Percentiles rank a stretch among this genome's conserved stretches.
These are phyloP conservation scores for Kuraishia cidri DNA, from an alignment of 805 yeast species.

Conservation along the genomic window DNA sequence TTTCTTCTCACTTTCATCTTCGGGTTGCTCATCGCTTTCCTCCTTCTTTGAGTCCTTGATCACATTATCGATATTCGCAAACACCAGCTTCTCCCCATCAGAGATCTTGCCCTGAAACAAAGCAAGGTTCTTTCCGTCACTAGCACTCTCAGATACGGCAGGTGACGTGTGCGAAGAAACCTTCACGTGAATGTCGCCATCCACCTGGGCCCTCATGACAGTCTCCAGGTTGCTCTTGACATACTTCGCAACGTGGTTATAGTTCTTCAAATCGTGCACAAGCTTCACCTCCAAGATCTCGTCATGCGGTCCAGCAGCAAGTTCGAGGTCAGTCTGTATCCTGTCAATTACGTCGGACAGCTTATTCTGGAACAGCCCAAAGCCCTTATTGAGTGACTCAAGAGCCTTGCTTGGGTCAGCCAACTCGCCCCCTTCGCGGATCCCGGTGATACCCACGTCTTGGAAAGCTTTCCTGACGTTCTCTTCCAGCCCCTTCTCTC, in stretches of 20 bases:
- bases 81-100: conserved; percentile 83
- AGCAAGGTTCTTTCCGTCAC: conserved; percentile 41
- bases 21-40: conserved; percentile 4
- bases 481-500: conserved; percentile 22
- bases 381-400: conserved; percentile 24
- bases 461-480: conserved; percentile 26
- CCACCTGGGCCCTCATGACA: conserved; percentile 63
- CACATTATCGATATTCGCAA: conserved; percentile 80
- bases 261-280: conserved; percentile 59
- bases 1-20: conserved; percentile 2
- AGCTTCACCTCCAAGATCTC: conserved; percentile 56
- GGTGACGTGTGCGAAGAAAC: conserved; percentile 32
- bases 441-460: conserved; percentile 29
- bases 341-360: conserved; percentile 28
- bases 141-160: conserved; percentile 16
- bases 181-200: conserved; percentile 62
- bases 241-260: conserved; percentile 34
- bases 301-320: conserved; percentile 18
- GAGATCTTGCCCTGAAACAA: conserved; percentile 67
- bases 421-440: conserved; percentile 22
- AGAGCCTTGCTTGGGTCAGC: conserved; percentile 22
- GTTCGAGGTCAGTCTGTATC: conserved; percentile 19
- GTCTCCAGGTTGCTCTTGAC: conserved; percentile 46
- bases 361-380: conserved; percentile 19
- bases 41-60: conserved; percentile 31